A percentile compares a stretch with the other conserved stretches of the same genome.
These are phyloP conservation scores for Protomyces arabidopsidicola DNA, from an alignment of 1,139 yeast species.

Conservation along the genomic window DNA sequence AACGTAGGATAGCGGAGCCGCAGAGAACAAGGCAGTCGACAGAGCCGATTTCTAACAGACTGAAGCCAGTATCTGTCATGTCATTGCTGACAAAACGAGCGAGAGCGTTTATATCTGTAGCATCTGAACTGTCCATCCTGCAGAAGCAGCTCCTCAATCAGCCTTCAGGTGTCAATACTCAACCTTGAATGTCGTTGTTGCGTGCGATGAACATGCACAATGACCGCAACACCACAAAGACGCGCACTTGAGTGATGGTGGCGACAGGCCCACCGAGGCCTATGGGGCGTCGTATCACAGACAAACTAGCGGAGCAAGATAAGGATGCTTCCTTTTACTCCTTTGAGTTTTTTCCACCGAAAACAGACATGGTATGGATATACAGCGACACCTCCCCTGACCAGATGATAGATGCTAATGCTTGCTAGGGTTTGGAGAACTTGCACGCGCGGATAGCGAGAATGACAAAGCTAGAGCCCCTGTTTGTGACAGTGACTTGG, in stretches of 20 bases:
- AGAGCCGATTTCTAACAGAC: not conserved
- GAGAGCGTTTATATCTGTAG: slow-evolving; percentile 4
- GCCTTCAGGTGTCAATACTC: no score
- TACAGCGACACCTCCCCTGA: slow-evolving; percentile 19
- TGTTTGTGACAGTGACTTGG: slow-evolving; percentile 93
- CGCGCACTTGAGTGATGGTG: no score
- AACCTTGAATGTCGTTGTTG: not conserved
- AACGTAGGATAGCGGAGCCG: slow-evolving; percentile 19
- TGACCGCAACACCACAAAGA: not conserved
- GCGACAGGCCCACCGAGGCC: no score
- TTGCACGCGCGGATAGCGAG: slow-evolving; percentile 79
- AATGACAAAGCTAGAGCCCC: slow-evolving; percentile 81
- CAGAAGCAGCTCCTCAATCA: no score
- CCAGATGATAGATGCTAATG: no score
- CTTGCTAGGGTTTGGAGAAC: slow-evolving; percentile 63
- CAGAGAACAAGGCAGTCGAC: slow-evolving; percentile 13
- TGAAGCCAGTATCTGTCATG: not conserved
- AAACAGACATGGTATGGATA: slow-evolving; percentile 59
- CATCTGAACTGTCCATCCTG: not conserved
- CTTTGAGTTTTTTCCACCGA: slow-evolving; percentile 95
- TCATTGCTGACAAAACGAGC: slow-evolving; percentile 10
- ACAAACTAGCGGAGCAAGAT: slow-evolving; percentile 50
- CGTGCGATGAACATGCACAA: not conserved
- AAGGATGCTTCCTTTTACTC: slow-evolving; percentile 66
- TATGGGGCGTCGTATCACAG: slow-evolving; percentile 46